phyloP scores from a whole-genome alignment of 2,329 filamentous ascomycete species.

The Drechslerella coelobrocha region DNA sequence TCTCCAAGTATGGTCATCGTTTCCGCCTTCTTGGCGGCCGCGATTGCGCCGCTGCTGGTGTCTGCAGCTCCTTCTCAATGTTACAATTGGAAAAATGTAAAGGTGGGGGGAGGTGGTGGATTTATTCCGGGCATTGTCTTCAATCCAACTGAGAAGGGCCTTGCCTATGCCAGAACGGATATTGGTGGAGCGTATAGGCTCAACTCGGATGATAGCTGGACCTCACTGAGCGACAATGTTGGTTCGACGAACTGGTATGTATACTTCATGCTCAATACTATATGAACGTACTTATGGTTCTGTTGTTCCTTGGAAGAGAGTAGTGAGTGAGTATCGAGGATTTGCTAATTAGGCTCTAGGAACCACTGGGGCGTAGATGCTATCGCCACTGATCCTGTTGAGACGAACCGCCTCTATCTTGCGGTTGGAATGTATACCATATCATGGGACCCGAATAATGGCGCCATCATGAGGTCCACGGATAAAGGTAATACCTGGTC shows the following conservation, averaged over 20 bases:
- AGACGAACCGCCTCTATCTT: slow-evolving; percentile 64
- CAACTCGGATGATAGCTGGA: slow-evolving; percentile 66
- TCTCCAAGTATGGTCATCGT: slow-evolving; percentile 31
- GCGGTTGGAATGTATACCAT: slow-evolving; percentile 69
- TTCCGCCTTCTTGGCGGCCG: slow-evolving; percentile 31
- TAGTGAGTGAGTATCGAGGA: background rate
- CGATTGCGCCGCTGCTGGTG: slow-evolving; percentile 30
- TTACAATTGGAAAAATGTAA: slow-evolving; percentile 62
- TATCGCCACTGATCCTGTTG: slow-evolving; percentile 65
- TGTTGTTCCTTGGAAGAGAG: too few relatives aligned
- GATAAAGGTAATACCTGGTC: slow-evolving; percentile 65
- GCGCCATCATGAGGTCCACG: slow-evolving; percentile 65
- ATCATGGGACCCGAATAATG: slow-evolving; percentile 66
- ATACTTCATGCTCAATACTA: background rate
- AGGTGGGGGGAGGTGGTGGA: slow-evolving; percentile 66
- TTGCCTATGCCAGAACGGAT: slow-evolving; percentile 66
- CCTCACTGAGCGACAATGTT: slow-evolving; percentile 63
- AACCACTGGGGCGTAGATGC: slow-evolving; percentile 67
- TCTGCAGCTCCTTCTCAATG: slow-evolving; percentile 51
- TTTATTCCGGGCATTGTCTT: slow-evolving; percentile 67
- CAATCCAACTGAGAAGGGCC: slow-evolving; percentile 61
- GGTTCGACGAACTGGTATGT: slow-evolving; percentile 61
- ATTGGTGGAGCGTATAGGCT: slow-evolving; percentile 67
- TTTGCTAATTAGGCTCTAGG: slow-evolving; percentile 56
- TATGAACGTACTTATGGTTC: background rate